phyloP scores from a whole-genome alignment of 441 rosid species.

The Populus trichocarpa region DNA sequence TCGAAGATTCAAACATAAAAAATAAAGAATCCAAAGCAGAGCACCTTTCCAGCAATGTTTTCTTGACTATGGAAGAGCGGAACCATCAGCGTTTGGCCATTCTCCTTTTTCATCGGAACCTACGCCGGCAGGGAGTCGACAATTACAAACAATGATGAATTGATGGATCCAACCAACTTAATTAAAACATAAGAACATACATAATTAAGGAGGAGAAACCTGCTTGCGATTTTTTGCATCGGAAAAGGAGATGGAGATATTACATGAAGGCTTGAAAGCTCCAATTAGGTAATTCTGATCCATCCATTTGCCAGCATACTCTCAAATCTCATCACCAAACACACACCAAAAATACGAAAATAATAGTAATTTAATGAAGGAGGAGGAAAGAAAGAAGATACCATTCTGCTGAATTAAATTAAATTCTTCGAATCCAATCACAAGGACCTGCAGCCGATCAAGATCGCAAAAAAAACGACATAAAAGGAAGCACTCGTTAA shows the following conservation, averaged over 20 bases:
- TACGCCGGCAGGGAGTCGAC: slow-evolving; percentile 19
- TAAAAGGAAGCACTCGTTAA: not conserved
- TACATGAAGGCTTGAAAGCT: slow-evolving; percentile 95
- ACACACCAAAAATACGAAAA: not conserved
- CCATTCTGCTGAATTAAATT: not conserved
- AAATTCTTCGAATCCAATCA: no score
- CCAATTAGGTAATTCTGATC: slow-evolving; percentile 82
- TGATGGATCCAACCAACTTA: not conserved
- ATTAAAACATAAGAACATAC: not conserved
- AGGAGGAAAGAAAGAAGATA: not conserved
- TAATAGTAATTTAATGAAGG: not conserved
- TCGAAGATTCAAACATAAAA: not conserved
- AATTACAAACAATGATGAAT: not conserved
- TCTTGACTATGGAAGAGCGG: slow-evolving; percentile 97
- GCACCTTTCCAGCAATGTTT: slow-evolving; percentile 90
- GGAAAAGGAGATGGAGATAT: slow-evolving; percentile 57
- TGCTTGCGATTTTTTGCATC: slow-evolving; percentile 91
- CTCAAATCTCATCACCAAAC: not conserved
- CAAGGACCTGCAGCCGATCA: not conserved
- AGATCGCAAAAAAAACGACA: not conserved
- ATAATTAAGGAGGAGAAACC: slow-evolving; percentile 29
- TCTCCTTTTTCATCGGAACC: slow-evolving; percentile 96
- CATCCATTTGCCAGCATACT: not conserved
- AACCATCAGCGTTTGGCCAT: slow-evolving; percentile 75
- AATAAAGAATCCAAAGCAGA: not conserved